Evolutionary conservation across 1,139 yeast species (phyloP).

Genomic region (Debaryomyces sp.): DNA sequence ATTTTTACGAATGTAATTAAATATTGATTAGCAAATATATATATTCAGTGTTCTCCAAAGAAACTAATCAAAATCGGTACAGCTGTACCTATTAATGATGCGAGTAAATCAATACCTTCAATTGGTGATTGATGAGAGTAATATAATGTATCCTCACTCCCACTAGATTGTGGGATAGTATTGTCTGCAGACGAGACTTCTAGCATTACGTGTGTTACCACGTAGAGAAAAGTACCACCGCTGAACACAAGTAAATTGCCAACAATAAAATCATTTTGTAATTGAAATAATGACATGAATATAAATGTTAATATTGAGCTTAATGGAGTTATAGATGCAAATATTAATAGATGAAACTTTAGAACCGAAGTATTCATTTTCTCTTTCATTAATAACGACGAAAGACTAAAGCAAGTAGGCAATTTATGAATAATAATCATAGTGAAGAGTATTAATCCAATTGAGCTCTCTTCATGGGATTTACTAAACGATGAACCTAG

Average conservation of each 20-base stretch:
- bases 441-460: conserved; percentile 54
- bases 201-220: conserved; percentile 64
- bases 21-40: background rate
- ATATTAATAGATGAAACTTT: conserved; percentile 44
- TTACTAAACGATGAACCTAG: conserved; percentile 63
- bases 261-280: conserved; percentile 42
- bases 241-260: conserved; percentile 59
- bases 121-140: conserved; percentile 8
- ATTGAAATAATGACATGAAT: conserved; percentile 32
- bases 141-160: conserved; percentile 10
- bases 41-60: conserved; percentile 12
- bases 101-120: conserved; percentile 12
- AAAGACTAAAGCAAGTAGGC: conserved; percentile 74
- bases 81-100: conserved; percentile 18
- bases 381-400: conserved; percentile 55
- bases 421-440: conserved; percentile 73
- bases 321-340: conserved; percentile 57
- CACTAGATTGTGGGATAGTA: conserved; percentile 12
- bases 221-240: conserved; percentile 75
- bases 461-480: conserved; percentile 33
- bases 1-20: conserved; percentile 12
- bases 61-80: conserved; percentile 20
- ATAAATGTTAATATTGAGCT: conserved; percentile 51
- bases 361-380: conserved; percentile 31
- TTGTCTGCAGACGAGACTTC: conserved; percentile 21